A percentile compares a stretch with the other conserved stretches of the same genome.
Evolutionary conservation across 2,329 filamentous ascomycete species (phyloP).

Genomic region (Trichophaea hybrida): DNA sequence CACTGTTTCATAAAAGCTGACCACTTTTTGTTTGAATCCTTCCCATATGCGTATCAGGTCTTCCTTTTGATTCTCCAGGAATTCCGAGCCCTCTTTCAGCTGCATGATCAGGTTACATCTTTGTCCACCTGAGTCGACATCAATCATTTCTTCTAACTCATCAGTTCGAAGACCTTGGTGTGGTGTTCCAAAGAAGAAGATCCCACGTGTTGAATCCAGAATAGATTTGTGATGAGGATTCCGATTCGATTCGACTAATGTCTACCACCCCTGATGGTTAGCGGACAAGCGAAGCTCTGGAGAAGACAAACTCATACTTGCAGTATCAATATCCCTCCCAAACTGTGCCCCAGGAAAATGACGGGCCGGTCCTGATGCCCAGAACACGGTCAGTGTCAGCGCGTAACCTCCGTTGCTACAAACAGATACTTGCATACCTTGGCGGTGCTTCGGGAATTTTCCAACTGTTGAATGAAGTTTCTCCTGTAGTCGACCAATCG

Average conservation of each 20-base stretch:
- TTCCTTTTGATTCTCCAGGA: slow-evolving; percentile 2
- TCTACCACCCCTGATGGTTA: neutral
- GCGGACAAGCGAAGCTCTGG: neutral
- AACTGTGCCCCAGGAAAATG: slow-evolving; percentile 9
- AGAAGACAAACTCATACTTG: neutral
- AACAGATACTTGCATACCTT: neutral
- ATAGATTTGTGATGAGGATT: neutral
- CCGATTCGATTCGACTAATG: neutral
- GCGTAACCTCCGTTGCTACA: no score
- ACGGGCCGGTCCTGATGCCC: neutral
- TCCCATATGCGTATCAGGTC: slow-evolving; percentile 1
- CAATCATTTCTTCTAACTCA: neutral
- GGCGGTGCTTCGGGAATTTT: neutral
- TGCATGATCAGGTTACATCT: neutral
- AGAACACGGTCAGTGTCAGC: neutral
- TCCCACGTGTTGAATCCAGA: neutral
- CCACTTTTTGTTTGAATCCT: neutral
- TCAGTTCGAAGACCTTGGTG: neutral
- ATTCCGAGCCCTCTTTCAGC: slow-evolving; percentile 1
- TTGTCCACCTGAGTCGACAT: neutral
- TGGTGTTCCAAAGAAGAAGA: slow-evolving; percentile 8
- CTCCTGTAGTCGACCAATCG: neutral
- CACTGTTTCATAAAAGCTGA: slow-evolving; percentile 7
- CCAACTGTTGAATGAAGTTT: slow-evolving; percentile 3
- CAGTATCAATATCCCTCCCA: slow-evolving; percentile 3